phyloP scores from a whole-genome alignment of 2,329 filamentous ascomycete genomes.

The Xylaria sp. region DNA sequence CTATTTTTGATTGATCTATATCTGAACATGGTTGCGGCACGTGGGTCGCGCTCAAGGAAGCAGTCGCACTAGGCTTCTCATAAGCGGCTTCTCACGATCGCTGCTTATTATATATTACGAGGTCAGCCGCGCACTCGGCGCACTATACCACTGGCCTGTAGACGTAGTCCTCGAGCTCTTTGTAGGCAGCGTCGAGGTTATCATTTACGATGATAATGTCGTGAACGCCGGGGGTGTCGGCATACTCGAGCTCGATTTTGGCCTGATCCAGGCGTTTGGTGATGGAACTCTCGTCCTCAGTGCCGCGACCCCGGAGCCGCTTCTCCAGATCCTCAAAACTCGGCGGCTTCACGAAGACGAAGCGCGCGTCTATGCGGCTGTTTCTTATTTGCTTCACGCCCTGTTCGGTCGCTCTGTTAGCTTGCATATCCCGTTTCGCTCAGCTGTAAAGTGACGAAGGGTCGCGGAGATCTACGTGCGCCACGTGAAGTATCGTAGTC shows the following conservation, averaged over 20 bases:
- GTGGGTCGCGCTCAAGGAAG: not conserved
- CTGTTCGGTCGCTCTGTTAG: conserved; percentile 35
- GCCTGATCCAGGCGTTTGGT: conserved; percentile 74
- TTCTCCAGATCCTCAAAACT: conserved; percentile 74
- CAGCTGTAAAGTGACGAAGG: not conserved
- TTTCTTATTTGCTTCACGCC: conserved; percentile 92
- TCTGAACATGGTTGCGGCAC: conserved; percentile 4
- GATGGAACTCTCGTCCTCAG: conserved; percentile 77
- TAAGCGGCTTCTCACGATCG: not conserved
- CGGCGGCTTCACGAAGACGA: conserved; percentile 84
- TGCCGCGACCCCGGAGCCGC: conserved; percentile 74
- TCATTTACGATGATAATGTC: conserved; percentile 72
- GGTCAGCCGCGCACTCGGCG: not conserved
- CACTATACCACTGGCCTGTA: conserved; percentile 42
- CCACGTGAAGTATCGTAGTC: not conserved
- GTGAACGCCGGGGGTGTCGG: conserved; percentile 69
- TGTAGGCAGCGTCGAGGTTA: conserved; percentile 56
- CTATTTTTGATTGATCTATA: conserved; percentile 15
- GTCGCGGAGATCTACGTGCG: not conserved
- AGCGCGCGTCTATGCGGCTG: conserved; percentile 71
- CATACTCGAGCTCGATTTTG: conserved; percentile 74
- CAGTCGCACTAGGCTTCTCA: not conserved
- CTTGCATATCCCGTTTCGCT: not conserved
- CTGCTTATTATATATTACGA: conserved; percentile 10
- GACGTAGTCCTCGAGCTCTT: conserved; percentile 57